phyloP scores from a whole-genome alignment of 768 basidiomycete species.

The Tylopilus vinaceipallidus region DNA sequence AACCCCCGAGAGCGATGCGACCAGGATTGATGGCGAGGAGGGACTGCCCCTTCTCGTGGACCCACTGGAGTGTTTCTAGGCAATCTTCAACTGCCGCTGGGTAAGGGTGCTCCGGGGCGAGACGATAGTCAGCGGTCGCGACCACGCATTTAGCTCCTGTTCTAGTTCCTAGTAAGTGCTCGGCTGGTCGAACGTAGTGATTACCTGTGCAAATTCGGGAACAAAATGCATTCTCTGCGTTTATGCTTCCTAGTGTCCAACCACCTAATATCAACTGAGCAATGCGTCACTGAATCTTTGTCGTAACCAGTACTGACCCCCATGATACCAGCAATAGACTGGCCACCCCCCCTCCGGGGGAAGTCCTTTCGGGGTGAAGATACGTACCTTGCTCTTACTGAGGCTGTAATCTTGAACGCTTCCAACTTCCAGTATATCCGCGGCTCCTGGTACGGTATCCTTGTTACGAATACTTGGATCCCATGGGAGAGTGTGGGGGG shows the following conservation, averaged over 20 bases:
- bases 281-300: not conserved
- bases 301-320: constrained; percentile 42
- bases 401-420: constrained; percentile 51
- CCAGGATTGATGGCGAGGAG: constrained; percentile 48
- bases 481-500: constrained; percentile 62
- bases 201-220: constrained; percentile 30
- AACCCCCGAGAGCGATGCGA: constrained; percentile 68
- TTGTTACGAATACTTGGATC: constrained; percentile 51
- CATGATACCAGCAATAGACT: constrained; percentile 71
- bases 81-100: constrained; percentile 34
- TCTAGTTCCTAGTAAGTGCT: not conserved
- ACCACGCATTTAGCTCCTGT: constrained; percentile 35
- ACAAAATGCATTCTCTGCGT: constrained; percentile 57
- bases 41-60: constrained; percentile 39
- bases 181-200: not conserved
- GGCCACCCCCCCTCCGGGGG: constrained; percentile 63
- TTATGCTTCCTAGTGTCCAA: constrained; percentile 72
- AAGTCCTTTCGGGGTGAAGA: constrained; percentile 56
- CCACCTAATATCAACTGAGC: constrained; percentile 46
- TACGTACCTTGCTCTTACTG: constrained; percentile 52
- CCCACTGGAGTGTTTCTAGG: constrained; percentile 37
- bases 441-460: constrained; percentile 55
- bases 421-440: constrained; percentile 55
- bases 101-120: constrained; percentile 35
- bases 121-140: constrained; percentile 33